These are phyloP conservation scores for Aphanoascus verrucosus DNA, from an alignment of 2,329 filamentous ascomycete genomes.

Conservation along the genomic window DNA sequence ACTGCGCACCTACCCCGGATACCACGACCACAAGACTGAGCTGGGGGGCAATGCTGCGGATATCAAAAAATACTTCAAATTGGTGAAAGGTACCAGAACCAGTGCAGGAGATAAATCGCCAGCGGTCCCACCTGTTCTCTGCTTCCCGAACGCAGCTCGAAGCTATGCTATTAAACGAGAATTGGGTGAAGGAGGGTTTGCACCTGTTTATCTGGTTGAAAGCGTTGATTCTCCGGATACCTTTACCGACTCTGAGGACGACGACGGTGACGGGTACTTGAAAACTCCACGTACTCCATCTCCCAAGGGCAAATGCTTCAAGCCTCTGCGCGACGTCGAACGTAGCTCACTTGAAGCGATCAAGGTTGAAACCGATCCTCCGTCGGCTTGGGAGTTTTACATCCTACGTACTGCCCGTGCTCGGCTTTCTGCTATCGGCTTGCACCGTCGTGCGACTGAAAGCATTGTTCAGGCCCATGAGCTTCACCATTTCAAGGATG, in stretches of 20 bases:
- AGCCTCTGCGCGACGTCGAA: conserved; percentile 18
- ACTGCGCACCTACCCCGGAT: conserved; percentile 64
- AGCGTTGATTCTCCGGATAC: conserved; percentile 47
- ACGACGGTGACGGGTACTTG: conserved; percentile 37
- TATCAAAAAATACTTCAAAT: conserved; percentile 71
- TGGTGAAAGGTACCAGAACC: conserved; percentile 41
- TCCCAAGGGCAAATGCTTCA: conserved; percentile 27
- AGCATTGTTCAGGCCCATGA: conserved; percentile 78
- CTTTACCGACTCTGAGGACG: conserved; percentile 25
- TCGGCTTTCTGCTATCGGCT: conserved; percentile 53
- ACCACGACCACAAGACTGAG: conserved; percentile 58
- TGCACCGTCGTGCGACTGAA: conserved; percentile 55
- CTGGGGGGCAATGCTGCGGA: conserved; percentile 58
- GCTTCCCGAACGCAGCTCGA: conserved; percentile 54
- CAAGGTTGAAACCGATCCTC: conserved; percentile 79
- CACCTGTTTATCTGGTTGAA: conserved; percentile 86
- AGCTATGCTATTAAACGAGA: conserved; percentile 73
- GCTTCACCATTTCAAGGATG: conserved; percentile 81
- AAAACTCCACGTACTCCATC: conserved; percentile 44
- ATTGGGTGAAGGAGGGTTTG: conserved; percentile 86
- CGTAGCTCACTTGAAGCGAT: conserved; percentile 65
- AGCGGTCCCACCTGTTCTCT: conserved; percentile 52
- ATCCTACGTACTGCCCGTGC: conserved; percentile 76
- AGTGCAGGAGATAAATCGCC: conserved; percentile 47
- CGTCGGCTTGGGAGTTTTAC: conserved; percentile 89